Percentiles rank a stretch among this genome's conserved stretches.
phyloP scores from a whole-genome alignment of 768 basidiomycete genomes.

The Crepidotus variabilis region DNA sequence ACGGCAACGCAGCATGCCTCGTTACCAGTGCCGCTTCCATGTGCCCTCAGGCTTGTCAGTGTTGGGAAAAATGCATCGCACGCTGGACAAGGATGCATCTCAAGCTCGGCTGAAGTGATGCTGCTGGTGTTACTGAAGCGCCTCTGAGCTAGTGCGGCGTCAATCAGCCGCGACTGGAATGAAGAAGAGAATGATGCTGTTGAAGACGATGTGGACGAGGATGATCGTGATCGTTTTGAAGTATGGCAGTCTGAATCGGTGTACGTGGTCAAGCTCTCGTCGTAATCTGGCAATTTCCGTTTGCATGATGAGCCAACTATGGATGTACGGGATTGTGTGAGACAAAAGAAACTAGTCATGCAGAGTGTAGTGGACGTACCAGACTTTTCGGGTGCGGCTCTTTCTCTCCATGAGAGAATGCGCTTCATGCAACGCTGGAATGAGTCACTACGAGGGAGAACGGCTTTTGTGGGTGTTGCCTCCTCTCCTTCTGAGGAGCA shows the following conservation, averaged over 20 bases:
- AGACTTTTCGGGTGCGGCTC: slow-evolving; percentile 33
- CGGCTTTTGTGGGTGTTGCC: slow-evolving; percentile 15
- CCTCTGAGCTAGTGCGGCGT: slow-evolving; percentile 1
- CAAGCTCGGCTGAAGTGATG: slow-evolving; percentile 35
- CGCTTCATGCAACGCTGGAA: slow-evolving; percentile 57
- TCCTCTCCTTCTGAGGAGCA: slow-evolving; percentile 60
- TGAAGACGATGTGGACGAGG: slow-evolving; percentile 16
- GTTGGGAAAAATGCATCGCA: slow-evolving; percentile 68
- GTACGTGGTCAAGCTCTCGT: slow-evolving; percentile 13
- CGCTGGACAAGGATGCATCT: slow-evolving; percentile 66
- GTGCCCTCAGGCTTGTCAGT: slow-evolving; percentile 54
- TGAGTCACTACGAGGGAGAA: slow-evolving; percentile 31
- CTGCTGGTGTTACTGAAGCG: slow-evolving; percentile 20
- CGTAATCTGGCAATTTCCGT: slow-evolving; percentile 45
- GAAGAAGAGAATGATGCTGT: background rate
- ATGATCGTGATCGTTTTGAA: slow-evolving; percentile 55
- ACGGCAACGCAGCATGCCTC: slow-evolving; percentile 75
- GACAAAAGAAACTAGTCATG: slow-evolving; percentile 3
- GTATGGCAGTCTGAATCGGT: slow-evolving; percentile 33
- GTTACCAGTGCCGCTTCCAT: slow-evolving; percentile 50
- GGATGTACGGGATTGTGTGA: slow-evolving; percentile 13
- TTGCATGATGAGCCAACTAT: slow-evolving; percentile 37
- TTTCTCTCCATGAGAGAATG: slow-evolving; percentile 69
- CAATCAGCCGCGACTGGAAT: background rate
- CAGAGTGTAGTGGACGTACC: slow-evolving; percentile 28